Evolutionary conservation across 2,329 filamentous ascomycete species (phyloP), one percentile per base, ranked within the genome.

Genomic region (Microthyrium microscopicum): DNA sequence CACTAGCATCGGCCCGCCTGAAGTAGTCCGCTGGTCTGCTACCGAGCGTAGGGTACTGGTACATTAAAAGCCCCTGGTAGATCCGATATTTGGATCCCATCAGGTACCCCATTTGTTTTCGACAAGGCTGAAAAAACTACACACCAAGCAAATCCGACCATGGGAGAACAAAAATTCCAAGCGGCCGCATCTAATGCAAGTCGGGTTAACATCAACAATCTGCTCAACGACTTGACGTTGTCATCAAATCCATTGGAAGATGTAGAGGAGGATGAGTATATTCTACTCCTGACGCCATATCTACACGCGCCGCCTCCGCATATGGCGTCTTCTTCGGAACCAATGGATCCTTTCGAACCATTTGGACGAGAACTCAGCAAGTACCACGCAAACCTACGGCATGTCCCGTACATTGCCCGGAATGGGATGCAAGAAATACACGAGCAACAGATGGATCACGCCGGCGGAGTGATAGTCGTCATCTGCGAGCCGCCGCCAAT

Each of bases 391-490:
- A 63, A 62, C 50, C 61, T 84, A 39, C 69, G 74, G 15, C 79
- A 84, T 48, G 69, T 82, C 27, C 77, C 79, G 5, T 85, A 81
- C 45, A 69, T 72, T 4, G 66, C 70, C 29, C 61, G 63, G 33
- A 53, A 61, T 37, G 75, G 76, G 26, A 70, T 81, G 48, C 77
- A 72, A 3, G 60, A 63, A 16, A 64, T 68, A 28, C 73, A 84
- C 51, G 55, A 65, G 31, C 64, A 63, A 33, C 77, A 78, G 44
- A 64, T 81, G 5, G 34, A 27, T 4, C n/a, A 24, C 2, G 4
- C 29, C 11, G 16, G 26, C 11, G 31, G 20, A 5, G 36, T 13
- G 2, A 27, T 33, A 9, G 30, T 38, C 15, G 26, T 35, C 9
- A 20, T 38, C 9, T 9, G 9, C 9, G 27, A 9, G 13, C 13